phyloP scores from a whole-genome alignment of 2,329 filamentous ascomycete genomes.

The Epichloe scottii region DNA sequence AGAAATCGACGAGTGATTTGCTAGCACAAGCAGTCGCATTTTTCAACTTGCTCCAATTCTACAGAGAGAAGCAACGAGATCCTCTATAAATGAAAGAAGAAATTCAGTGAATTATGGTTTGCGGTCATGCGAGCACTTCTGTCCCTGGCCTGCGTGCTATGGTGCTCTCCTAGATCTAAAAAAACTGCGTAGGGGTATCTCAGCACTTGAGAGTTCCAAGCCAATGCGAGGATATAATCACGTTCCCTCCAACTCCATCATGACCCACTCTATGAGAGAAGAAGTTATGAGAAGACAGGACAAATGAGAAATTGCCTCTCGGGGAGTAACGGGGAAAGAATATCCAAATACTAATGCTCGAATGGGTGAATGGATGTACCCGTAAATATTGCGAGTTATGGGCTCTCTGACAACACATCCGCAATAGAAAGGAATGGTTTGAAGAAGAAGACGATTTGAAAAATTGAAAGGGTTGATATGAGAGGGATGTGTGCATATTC shows the following conservation, averaged over 20 bases:
- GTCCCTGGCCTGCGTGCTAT: background rate
- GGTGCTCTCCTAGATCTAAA: background rate
- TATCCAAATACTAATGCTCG: background rate
- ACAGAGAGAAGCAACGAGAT: background rate
- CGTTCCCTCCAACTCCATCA: background rate
- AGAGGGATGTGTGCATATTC: background rate
- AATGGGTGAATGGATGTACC: background rate
- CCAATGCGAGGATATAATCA: background rate
- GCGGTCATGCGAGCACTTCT: background rate
- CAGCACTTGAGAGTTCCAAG: slow-evolving; percentile 1
- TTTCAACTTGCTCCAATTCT: background rate
- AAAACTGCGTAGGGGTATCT: background rate
- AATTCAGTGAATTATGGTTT: background rate
- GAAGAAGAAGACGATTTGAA: background rate
- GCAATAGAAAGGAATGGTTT: background rate
- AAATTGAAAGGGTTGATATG: background rate
- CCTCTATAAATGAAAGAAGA: background rate
- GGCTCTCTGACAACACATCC: background rate
- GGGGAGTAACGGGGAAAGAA: background rate
- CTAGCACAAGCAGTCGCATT: background rate
- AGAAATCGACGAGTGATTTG: background rate
- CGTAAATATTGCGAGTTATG: background rate
- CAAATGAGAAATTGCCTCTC: background rate
- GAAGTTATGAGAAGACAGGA: too few species aligned
- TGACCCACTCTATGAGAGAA: background rate